A percentile compares a stretch with the other conserved stretches of the same genome.
Conservation (phyloP, 1,139 yeast species). For the Saccharomyces hybrid region DNA sequence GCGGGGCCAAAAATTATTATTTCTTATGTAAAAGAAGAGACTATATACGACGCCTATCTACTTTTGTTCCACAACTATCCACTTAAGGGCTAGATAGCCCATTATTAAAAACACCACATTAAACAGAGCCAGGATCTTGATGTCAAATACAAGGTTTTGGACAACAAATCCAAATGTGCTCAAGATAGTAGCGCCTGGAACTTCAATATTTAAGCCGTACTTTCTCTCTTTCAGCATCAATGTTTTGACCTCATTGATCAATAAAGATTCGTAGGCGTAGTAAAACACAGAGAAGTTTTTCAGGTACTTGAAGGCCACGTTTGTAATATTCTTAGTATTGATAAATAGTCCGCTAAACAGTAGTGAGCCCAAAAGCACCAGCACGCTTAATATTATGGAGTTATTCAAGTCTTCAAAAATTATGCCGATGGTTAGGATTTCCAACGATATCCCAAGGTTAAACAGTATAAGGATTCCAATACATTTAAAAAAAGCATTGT, state of each 20-base stretch:
- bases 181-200: slow-evolving; percentile 96
- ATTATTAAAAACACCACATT: slow-evolving; percentile 46
- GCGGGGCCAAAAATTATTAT: not conserved
- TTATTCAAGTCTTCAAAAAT: slow-evolving; percentile 85
- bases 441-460: slow-evolving; percentile 79
- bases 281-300: slow-evolving; percentile 88
- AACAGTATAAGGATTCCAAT: slow-evolving; percentile 65
- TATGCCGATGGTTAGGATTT: slow-evolving; percentile 81
- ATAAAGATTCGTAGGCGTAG: slow-evolving; percentile 87
- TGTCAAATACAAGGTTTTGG: slow-evolving; percentile 63
- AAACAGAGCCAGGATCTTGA: slow-evolving; percentile 46
- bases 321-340: slow-evolving; percentile 52
- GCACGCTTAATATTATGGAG: slow-evolving; percentile 81
- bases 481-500: slow-evolving; percentile 69
- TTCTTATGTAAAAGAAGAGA: not conserved
- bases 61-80: slow-evolving; percentile 67
- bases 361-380: slow-evolving; percentile 73
- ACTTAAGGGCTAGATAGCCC: slow-evolving; percentile 72
- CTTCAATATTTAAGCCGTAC: slow-evolving; percentile 88
- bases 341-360: slow-evolving; percentile 90
- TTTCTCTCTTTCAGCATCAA: slow-evolving; percentile 79
- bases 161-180: slow-evolving; percentile 92
- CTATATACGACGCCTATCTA: slow-evolving; percentile 25
- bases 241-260: slow-evolving; percentile 90
- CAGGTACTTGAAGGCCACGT: slow-evolving; percentile 53